A percentile compares a stretch with the other conserved stretches of the same genome.
phyloP scores from a whole-genome alignment of 306 rosid genomes.

The Cicer chorassanicum region DNA sequence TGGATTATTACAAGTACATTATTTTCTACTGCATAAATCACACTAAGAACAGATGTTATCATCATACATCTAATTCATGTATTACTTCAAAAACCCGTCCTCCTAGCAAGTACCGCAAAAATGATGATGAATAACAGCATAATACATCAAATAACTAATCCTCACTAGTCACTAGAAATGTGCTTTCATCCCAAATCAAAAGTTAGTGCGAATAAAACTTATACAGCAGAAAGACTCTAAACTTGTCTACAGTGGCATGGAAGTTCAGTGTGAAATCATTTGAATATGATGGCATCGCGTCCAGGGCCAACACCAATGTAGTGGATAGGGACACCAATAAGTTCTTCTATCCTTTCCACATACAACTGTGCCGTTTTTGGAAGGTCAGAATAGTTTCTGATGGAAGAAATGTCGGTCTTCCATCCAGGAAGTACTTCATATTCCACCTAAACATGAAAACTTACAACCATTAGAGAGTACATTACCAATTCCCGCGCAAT shows the following conservation, averaged over 20 bases:
- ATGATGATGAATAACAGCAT: constrained; percentile 25
- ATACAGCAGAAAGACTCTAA: constrained; percentile 39
- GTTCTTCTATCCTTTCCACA: constrained; percentile 92
- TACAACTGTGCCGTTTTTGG: constrained; percentile 78
- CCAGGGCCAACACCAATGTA: constrained; percentile 97
- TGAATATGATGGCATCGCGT: constrained; percentile 89
- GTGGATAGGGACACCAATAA: constrained; percentile 81
- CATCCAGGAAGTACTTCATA: constrained; percentile 88
- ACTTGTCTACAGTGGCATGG: constrained; percentile 44
- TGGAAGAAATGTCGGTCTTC: constrained; percentile 77
- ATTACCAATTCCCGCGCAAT: background rate
- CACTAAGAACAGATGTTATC: constrained; percentile 27
- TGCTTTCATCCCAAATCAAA: constrained; percentile 38
- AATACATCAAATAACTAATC: constrained; percentile 44
- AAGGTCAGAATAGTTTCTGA: constrained; percentile 87
- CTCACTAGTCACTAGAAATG: constrained; percentile 44
- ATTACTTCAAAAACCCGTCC: constrained; percentile 29
- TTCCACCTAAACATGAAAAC: constrained; percentile 69
- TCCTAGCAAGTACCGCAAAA: constrained; percentile 34
- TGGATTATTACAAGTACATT: constrained; percentile 5
- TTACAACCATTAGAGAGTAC: constrained; percentile 30
- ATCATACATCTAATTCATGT: constrained; percentile 32
- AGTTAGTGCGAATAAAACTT: constrained; percentile 41
- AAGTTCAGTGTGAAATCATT: constrained; percentile 48
- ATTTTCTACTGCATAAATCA: constrained; percentile 40